Evolutionary conservation across 1,284 basidiomycete genomes (phyloP), one percentile per base, ranked within the genome.

Genomic region (Anthracocystis panici-leucophaei): DNA sequence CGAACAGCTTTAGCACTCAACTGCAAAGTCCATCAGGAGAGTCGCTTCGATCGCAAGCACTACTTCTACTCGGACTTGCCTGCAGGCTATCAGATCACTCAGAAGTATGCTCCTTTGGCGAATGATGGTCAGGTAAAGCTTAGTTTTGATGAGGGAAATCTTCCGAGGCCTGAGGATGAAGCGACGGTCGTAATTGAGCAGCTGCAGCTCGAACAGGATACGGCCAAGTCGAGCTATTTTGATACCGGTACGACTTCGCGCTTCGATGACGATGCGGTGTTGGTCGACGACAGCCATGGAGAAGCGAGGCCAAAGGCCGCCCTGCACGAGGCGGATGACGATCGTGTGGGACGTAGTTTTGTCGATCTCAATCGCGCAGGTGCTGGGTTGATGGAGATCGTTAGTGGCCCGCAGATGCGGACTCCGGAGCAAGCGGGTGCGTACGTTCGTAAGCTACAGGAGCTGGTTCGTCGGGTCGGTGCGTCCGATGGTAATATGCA

Each of bases 401-500:
- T 99, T 12, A 96, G 95, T 0, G 91, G 93, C 65, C 94, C 97
- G 0, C 94, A 98, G 84, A 90, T 99, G 87, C 88, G 91, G 61
- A 92, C 92, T 1, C 91, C 96, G 3, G 94, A 96, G 85, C 93
- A 99, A 85, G 96, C 95, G 5, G 93, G 90, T 1, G 90, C 91
- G 5, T 99, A 97, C 85, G 92, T 98, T 1, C 89, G 91, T 35
- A 89, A 92, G 35, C 87, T 99, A 2, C 95, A 97, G 82, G 89
- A 91, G 1, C 83, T 97, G 20, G 87, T 99, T 16, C 90, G 95
- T 8, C 88, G 92, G 10, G 88, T 97, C 5, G 94, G 93, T 0
- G 91, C 93, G 0, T 94, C 93, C 55, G 94, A 97, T 83, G 95
- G 94, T 0, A 97, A 97, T 83, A 98, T 99, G 97, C 96, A 99